Evolutionary conservation across 1,139 yeast genomes (phyloP), one percentile per base, ranked within the genome.

Genomic region (Magnusiomyces magnusii): DNA sequence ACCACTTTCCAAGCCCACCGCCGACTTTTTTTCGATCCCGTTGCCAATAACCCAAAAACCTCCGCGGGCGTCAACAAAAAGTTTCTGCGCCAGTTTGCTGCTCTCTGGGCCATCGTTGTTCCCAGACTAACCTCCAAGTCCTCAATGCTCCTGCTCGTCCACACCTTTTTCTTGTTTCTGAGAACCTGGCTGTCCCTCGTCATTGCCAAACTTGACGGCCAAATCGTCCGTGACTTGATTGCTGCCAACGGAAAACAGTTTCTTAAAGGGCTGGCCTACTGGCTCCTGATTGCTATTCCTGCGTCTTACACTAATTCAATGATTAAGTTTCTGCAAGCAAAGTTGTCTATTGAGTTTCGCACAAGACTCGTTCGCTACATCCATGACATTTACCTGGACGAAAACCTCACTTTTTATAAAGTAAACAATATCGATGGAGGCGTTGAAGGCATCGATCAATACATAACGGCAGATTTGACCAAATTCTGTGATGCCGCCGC

Each of bases 261-360:
- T 67, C 71, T 85, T 51, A 78, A 89, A 63, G 97, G 92, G 69
- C 77, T 92, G 71, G 80, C 83, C 15, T 87, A 87, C 71, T 92
- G 97, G 97, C 80, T 92, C 61, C 75, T 88, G 63, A 84, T 92
- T 69, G 97, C 97, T 0, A 84, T 91, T 64, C 98, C 97, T 0
- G 96, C 97, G 0, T 86, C 95, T 1, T 92, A 90, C 71, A 88
- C 97, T 25, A 92, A 92, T 72, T 87, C 96, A 55, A 92, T 95
- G 61, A 92, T 92, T 69, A 88, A 87, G 69, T 89, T 83, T 69
- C 75, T 92, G 67, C 90, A 92, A 60, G 81, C 86, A 67, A 80
- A 90, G 66, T 76, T 92, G 61, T 84, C 96, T 19, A 78, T 90
- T 63, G 89, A 88, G 67, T 92, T 92, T 75, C 82, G 97, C 75